A percentile compares a stretch with the other conserved stretches of the same genome.
phyloP scores from a whole-genome alignment of 2,329 filamentous ascomycete species.

The Apiospora saccharicola region DNA sequence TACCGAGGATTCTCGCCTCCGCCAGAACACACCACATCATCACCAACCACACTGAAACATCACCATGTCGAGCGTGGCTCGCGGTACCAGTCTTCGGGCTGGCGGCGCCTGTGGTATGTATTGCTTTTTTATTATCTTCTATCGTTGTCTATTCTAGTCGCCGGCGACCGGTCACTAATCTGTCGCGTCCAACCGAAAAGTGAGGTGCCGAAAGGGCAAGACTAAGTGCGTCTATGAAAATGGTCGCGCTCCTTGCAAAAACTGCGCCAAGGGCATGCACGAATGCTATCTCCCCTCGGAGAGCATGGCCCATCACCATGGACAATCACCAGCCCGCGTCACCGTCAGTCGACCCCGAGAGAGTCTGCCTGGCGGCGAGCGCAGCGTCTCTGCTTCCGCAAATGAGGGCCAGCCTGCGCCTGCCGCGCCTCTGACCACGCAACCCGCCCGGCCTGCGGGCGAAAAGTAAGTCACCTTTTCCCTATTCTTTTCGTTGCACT shows the following conservation, averaged over 20 bases:
- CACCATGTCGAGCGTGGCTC: conserved; percentile 57
- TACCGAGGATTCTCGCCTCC: neutral
- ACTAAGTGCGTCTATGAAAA: conserved; percentile 71
- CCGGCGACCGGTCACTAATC: conserved; percentile 4
- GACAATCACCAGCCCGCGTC: conserved; percentile 62
- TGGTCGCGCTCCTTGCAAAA: conserved; percentile 67
- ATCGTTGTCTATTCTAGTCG: conserved; percentile 43
- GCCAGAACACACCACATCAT: conserved; percentile 1
- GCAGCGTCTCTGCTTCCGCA: conserved; percentile 49
- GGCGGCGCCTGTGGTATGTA: conserved; percentile 48
- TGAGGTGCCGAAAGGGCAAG: conserved; percentile 70
- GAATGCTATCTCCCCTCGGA: conserved; percentile 69
- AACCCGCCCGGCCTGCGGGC: conserved; percentile 47
- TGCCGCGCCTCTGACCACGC: conserved; percentile 45
- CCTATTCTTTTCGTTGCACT: conserved; percentile 22
- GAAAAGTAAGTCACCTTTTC: conserved; percentile 61
- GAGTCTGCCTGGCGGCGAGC: conserved; percentile 60
- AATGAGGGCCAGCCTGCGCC: conserved; percentile 55
- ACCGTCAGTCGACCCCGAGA: conserved; percentile 61
- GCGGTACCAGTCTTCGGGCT: conserved; percentile 66
- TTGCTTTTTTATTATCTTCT: neutral
- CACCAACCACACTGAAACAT: conserved; percentile 12
- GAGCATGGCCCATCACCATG: conserved; percentile 65
- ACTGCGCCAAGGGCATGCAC: conserved; percentile 70
- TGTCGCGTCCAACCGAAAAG: conserved; percentile 34